Evolutionary conservation across 73 alveolate genomes (phyloP).

Genomic region (Breviolum minutum): DNA sequence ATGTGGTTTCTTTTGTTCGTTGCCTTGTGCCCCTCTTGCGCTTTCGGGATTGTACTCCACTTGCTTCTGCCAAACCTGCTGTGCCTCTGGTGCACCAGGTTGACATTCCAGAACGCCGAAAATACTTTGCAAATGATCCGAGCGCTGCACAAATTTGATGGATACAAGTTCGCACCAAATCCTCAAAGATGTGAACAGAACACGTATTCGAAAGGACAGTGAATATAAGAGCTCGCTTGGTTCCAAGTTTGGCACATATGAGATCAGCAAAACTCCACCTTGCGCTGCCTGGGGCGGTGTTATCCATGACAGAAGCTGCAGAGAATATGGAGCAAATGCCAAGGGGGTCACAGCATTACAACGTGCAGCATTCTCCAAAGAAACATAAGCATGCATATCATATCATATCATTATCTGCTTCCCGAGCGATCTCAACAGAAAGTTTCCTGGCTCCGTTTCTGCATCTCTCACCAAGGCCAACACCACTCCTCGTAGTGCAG

Average conservation of each 20-base stretch:
- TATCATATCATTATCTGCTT: neutral
- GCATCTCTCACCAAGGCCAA: neutral
- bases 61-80: conserved; percentile 90
- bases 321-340: neutral
- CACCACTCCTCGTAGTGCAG: conserved; percentile 69
- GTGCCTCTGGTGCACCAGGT: conserved; percentile 30
- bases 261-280: conserved; percentile 58
- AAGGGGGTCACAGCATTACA: neutral
- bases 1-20: neutral
- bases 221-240: no score
- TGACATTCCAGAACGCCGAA: neutral
- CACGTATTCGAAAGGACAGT: no score
- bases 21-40: conserved; percentile 74
- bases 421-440: neutral
- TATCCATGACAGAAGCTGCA: neutral
- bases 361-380: neutral
- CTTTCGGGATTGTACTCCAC: conserved; percentile 58
- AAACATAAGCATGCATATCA: neutral
- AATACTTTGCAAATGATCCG: neutral
- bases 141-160: conserved; percentile 28
- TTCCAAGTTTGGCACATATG: conserved; percentile 4
- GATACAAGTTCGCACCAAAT: conserved; percentile 79
- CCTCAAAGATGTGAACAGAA: conserved; percentile 5
- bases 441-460: neutral
- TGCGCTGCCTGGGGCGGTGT: neutral